Conservation (phyloP, 148 eudicot genomes). For the Vaccinium vitisidaea region DNA sequence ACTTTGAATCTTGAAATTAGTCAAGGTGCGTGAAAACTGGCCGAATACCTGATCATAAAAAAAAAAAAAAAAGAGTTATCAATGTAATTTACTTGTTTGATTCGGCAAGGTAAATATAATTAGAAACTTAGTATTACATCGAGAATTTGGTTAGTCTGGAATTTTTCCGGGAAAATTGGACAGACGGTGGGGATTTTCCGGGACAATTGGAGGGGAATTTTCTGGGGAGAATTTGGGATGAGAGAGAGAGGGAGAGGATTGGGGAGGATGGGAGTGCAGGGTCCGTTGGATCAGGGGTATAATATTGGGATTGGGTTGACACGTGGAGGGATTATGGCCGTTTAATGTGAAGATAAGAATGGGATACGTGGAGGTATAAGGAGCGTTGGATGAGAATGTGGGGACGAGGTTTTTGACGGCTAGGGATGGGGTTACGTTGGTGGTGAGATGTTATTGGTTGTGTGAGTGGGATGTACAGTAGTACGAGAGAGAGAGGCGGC, state of each 20-base stretch:
- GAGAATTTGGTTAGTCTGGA: neutral
- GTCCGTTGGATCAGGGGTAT: constrained; percentile 23
- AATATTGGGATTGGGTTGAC: constrained; percentile 19
- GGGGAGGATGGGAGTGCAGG: neutral
- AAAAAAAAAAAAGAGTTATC: neutral
- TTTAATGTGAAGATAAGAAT: constrained; percentile 26
- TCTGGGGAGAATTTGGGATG: neutral
- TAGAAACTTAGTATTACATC: neutral
- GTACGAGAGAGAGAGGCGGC: neutral
- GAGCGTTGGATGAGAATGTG: constrained; percentile 24
- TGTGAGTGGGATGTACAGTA: neutral
- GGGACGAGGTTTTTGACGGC: constrained; percentile 20
- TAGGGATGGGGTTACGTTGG: neutral
- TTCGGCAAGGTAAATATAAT: neutral
- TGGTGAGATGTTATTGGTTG: neutral
- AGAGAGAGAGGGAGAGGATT: neutral
- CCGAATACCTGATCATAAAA: neutral
- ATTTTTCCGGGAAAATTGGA: constrained; percentile 9
- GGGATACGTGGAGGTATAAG: constrained; percentile 11
- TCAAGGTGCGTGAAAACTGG: neutral
- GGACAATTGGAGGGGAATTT: neutral
- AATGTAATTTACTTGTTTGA: neutral
- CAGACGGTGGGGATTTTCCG: neutral
- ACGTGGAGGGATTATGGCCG: constrained; percentile 30
- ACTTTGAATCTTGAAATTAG: neutral